Base-by-base conservation (phyloP, 345 rosid genomes). In the Chamaenerion angustifolium region DNA sequence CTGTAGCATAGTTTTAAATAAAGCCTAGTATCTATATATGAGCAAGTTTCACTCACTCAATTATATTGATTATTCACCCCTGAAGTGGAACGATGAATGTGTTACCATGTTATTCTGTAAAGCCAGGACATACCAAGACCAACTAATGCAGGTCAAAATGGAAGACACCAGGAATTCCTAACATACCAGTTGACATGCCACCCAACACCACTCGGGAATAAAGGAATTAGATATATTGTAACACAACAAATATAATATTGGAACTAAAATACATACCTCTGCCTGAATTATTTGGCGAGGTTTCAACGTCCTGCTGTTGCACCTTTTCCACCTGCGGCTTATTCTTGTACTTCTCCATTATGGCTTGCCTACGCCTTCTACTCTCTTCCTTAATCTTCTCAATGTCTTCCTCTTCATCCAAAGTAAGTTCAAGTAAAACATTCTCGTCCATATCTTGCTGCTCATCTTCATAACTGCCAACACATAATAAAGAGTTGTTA, bases 361-460 rank as follows among this genome's bases (percentile, higher is more conserved):
- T 82, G 51, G 92, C 97, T 53, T 82, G 78, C 69, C 72, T 80
- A 59, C 77, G 68, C 71, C 75, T 82, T 75, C 94, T 81, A 64
- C 99, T 93, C 72, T 88, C 92, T 70, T 82, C 94, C 79, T 72
- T 92, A 37, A 93, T 75, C 70, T 72, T 82, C 50, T 79, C 71
- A n/a, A 93, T 58, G 60, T 93, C 88, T 15, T 87, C 96, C 61
- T 82, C 96, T 66, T 83, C 95, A 55, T 73, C 77, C 56, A 80
- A 94, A 48, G 75, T 87, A 62, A 68, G 69, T 69, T 74, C 64
- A 57, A 90, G 69, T 3, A 68, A 12, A 64, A 82, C 48, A 48
- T 71, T 66, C 60, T 78, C 83, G 18, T 88, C 92, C 65, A 72
- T 73, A 65, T 85, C 90, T 60, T 71, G 74, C 61, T 70, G 69